Evolutionary conservation across 2,329 filamentous ascomycete species (phyloP).

Genomic region (Aspergillus pseudoglaucus): DNA sequence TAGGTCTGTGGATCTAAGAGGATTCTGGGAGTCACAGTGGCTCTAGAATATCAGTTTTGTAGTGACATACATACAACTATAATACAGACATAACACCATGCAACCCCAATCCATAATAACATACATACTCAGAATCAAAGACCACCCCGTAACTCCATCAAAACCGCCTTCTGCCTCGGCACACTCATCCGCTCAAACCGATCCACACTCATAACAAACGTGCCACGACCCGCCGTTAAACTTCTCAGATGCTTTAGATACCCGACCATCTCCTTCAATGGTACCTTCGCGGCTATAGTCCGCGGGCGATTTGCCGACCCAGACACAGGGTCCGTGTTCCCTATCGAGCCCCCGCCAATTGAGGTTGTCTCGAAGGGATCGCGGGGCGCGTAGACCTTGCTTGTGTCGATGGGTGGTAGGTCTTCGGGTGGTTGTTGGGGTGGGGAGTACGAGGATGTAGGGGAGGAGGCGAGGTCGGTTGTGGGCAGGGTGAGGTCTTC

Average conservation of each 20-base stretch:
- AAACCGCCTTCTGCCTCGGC: conserved; percentile 53
- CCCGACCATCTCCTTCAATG: conserved; percentile 92
- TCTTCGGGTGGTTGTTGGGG: conserved; percentile 19
- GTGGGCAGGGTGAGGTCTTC: conserved; percentile 35
- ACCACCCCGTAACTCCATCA: conserved; percentile 40
- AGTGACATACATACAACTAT: not conserved
- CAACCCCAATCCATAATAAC: not conserved
- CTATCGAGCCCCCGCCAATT: conserved; percentile 5
- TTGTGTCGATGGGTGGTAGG: conserved; percentile 55
- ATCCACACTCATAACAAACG: conserved; percentile 69
- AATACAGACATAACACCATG: conserved; percentile 1
- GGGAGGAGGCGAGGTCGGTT: conserved; percentile 17
- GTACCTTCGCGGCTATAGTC: conserved; percentile 77
- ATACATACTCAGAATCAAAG: conserved; percentile 7
- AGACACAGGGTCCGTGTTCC: conserved; percentile 7
- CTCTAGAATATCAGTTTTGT: too few relatives aligned
- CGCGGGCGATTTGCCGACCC: conserved; percentile 41
- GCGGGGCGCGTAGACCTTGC: conserved; percentile 75
- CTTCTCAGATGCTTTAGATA: conserved; percentile 85
- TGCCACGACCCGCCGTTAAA: conserved; percentile 77
- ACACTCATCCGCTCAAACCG: conserved; percentile 61
- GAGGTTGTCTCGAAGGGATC: conserved; percentile 61
- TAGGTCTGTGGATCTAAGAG: too few relatives aligned
- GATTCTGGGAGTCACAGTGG: too few relatives aligned
- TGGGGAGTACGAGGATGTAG: conserved; percentile 1